Conservation (phyloP, 345 rosid genomes). For the Aquilaria malaccensis region DNA sequence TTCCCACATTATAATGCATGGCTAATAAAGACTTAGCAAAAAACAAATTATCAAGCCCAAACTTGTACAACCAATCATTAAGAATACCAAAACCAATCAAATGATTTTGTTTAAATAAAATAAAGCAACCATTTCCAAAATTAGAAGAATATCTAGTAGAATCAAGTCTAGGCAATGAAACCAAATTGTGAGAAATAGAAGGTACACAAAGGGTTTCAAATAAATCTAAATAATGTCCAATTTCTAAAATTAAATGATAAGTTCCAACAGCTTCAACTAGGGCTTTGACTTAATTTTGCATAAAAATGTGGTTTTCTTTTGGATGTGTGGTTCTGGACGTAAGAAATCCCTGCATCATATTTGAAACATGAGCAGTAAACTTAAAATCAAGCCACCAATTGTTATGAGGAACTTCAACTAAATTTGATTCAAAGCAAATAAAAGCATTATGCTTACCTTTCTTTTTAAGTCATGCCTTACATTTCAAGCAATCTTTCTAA, state of each 20-base stretch:
- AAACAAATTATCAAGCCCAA: conserved; percentile 3
- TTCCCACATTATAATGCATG: conserved; percentile 4
- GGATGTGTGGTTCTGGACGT: conserved; percentile 13
- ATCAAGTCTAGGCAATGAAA: conserved; percentile 13
- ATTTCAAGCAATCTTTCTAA: conserved; percentile 3
- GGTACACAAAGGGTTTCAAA: conserved; percentile 9
- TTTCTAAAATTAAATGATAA: conserved; percentile 8
- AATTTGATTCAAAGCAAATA: conserved; percentile 1
- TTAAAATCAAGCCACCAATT: conserved; percentile 4
- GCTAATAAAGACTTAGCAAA: conserved; percentile 2
- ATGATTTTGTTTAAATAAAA: conserved; percentile 7
- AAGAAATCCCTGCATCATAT: conserved; percentile 17
- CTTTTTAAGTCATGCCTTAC: not conserved
- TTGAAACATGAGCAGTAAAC: conserved; percentile 1
- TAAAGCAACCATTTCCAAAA: conserved; percentile 7
- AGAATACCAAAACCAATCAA: conserved; percentile 7
- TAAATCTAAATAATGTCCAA: conserved; percentile 3
- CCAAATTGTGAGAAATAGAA: conserved; percentile 9
- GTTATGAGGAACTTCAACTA: conserved; percentile 3
- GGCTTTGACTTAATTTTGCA: conserved; percentile 10
- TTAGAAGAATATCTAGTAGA: conserved; percentile 3
- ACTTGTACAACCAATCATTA: conserved; percentile 10
- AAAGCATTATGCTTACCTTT: not conserved
- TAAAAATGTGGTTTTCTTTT: conserved; percentile 8
- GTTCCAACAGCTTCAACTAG: conserved; percentile 6